These are phyloP conservation scores for Flaveria ramosissima DNA, from an alignment of 129 eudicot species.

Conservation along the genomic window DNA sequence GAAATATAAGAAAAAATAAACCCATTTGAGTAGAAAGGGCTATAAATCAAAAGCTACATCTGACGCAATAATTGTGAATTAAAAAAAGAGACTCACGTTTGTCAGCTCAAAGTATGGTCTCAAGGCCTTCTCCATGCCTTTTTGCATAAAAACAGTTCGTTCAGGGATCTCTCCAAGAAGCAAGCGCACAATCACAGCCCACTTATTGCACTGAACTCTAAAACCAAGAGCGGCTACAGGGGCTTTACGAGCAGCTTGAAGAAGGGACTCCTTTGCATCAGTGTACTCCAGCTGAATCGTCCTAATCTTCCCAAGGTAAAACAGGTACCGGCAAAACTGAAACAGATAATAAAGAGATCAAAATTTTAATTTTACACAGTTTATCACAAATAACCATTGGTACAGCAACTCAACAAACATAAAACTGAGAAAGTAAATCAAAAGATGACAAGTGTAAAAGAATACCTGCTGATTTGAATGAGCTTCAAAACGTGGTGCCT, in stretches of 20 bases:
- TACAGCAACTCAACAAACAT: not conserved
- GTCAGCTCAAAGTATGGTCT: slow-evolving; percentile 97
- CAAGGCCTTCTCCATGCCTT: slow-evolving; percentile 94
- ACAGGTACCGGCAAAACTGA: slow-evolving; percentile 91
- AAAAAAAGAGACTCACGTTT: slow-evolving; percentile 59
- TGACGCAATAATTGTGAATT: not conserved
- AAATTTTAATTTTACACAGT: not conserved
- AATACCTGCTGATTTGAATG: slow-evolving; percentile 97
- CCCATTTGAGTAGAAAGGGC: not conserved
- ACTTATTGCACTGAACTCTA: slow-evolving; percentile 89
- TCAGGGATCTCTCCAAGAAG: slow-evolving; percentile 96
- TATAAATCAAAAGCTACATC: slow-evolving; percentile 1
- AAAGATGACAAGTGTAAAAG: not conserved
- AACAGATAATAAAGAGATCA: slow-evolving; percentile 15
- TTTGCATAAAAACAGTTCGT: slow-evolving; percentile 89
- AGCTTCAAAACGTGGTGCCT: slow-evolving; percentile 97
- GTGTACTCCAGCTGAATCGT: slow-evolving; percentile 97
- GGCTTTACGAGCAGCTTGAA: slow-evolving; percentile 98
- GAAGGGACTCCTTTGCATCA: slow-evolving; percentile 95
- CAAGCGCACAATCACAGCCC: slow-evolving; percentile 95
- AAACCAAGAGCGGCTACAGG: slow-evolving; percentile 96
- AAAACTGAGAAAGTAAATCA: not conserved
- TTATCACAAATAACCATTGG: not conserved
- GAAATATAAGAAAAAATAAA: not conserved
- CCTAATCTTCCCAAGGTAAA: slow-evolving; percentile 92